Conservation (phyloP, 305 asterid species). For the Fraxinus nigra region DNA sequence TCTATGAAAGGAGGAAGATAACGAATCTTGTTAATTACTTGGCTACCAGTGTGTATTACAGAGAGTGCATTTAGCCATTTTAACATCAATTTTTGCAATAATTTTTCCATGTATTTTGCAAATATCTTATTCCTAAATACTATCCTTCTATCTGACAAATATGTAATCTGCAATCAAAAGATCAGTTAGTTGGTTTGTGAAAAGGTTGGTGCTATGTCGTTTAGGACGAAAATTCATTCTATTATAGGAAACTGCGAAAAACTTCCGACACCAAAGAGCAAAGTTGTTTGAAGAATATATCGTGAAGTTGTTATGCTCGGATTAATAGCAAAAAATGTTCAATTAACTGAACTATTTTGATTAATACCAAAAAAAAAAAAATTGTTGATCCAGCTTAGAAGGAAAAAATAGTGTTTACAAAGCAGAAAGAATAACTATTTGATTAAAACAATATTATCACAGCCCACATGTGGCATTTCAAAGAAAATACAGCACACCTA, state of each 20-base stretch:
- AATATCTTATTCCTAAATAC: background rate
- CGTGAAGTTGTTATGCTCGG: background rate
- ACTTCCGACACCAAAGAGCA: background rate
- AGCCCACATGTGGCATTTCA: conserved; percentile 21
- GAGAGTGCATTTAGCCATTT: too few relatives aligned
- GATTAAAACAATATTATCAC: conserved; percentile 21
- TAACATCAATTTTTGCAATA: too few relatives aligned
- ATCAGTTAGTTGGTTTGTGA: background rate
- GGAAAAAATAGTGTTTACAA: background rate
- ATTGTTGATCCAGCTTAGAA: background rate
- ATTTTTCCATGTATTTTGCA: background rate
- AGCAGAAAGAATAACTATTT: background rate
- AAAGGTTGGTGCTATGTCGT: background rate
- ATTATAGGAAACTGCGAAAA: background rate
- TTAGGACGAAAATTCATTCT: background rate
- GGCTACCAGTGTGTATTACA: too few relatives aligned
- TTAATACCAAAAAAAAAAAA: background rate
- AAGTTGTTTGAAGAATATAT: background rate
- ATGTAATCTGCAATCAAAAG: background rate
- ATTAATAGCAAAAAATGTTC: background rate
- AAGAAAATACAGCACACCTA: conserved; percentile 32
- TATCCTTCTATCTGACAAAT: background rate
- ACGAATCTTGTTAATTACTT: too few relatives aligned
- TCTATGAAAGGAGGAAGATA: too few relatives aligned
- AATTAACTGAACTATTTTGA: background rate